These are phyloP conservation scores for Hymenoscyphus scutula DNA, from an alignment of 2,329 filamentous ascomycete genomes.

Conservation along the genomic window DNA sequence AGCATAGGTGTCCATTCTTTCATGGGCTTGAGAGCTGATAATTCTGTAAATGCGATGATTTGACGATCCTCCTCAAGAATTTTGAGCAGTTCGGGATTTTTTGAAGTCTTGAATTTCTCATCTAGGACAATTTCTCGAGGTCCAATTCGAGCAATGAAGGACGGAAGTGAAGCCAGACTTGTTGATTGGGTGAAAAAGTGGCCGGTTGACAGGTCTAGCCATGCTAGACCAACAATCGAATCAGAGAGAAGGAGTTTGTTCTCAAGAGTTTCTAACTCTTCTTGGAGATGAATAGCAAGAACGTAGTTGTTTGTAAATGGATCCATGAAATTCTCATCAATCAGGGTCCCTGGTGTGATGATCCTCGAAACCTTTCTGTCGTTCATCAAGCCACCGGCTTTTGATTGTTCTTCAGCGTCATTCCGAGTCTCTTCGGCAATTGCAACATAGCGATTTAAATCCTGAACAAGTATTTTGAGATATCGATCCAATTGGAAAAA, in stretches of 20 bases:
- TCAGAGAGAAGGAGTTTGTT: constrained; percentile 35
- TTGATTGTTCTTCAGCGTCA: constrained; percentile 65
- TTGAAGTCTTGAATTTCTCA: constrained; percentile 55
- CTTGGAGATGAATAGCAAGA: constrained; percentile 68
- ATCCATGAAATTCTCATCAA: constrained; percentile 97
- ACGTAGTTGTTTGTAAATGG: constrained; percentile 92
- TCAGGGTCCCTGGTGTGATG: constrained; percentile 90
- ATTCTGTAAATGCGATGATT: constrained; percentile 69
- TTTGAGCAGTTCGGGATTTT: constrained; percentile 60
- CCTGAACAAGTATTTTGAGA: constrained; percentile 88
- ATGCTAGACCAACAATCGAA: constrained; percentile 71
- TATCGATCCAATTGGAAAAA: constrained; percentile 90
- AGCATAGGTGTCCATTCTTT: constrained; percentile 71
- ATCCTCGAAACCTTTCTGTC: constrained; percentile 82
- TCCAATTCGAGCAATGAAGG: constrained; percentile 76
- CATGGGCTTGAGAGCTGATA: constrained; percentile 38
- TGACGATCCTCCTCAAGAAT: constrained; percentile 74
- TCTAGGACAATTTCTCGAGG: constrained; percentile 84
- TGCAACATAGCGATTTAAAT: constrained; percentile 85
- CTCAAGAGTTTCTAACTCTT: not conserved
- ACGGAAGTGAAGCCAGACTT: constrained; percentile 68
- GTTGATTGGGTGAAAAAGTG: constrained; percentile 85
- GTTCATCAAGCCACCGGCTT: constrained; percentile 76
- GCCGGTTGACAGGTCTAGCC: constrained; percentile 93
- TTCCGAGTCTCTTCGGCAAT: constrained; percentile 91